Base-by-base conservation (phyloP, 2,329 filamentous ascomycete genomes). In the Botrytis deweyae region DNA sequence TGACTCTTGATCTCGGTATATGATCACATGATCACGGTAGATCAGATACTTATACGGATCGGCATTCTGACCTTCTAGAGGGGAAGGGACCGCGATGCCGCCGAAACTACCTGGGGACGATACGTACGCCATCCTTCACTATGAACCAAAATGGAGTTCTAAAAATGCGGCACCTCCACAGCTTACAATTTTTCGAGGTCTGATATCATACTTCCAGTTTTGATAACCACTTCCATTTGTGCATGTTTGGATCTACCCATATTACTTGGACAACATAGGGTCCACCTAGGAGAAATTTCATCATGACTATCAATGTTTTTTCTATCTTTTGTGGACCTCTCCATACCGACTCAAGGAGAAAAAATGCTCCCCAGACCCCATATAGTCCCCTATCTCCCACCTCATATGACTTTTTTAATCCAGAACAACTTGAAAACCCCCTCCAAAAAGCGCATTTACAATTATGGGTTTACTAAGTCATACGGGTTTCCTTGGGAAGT, bases 391-490 rank as follows among this genome's bases (percentile, higher is more conserved):
- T 12, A 29, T n/a, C 25, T 69, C 63, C 71, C 71, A 72, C 40
- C 69, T 71, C 59, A n/a, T 44, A 38, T 65, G 44, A 55, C 8
- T 25, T 25, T 49, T 25, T 33, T 2, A 55, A 38, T 22, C 18
- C 29, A 52, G 10, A 49, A 49, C 52, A 68, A 42, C 63, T 61
- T 40, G 22, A 58, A 10, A 38, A 20, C 29, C 49, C n/a, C 38
- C 46, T 40, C 22, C 69, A 38, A 14, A 72, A 72, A 52, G 49
- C 6, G 22, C n/a, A 49, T 10, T 52, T 68, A 16, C 38, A 46
- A 72, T 25, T 25, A 72, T 72, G 71, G 71, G 52, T 49, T 69
- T 72, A 36, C 71, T 72, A 29, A 61, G 71, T 72, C 71, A 72
- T 40, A 72, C 71, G 33, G 71, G 71, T 46, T 72, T 72, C 40